Evolutionary conservation across 1,284 basidiomycete genomes (phyloP).

Genomic region (Microbotryum saponariae): DNA sequence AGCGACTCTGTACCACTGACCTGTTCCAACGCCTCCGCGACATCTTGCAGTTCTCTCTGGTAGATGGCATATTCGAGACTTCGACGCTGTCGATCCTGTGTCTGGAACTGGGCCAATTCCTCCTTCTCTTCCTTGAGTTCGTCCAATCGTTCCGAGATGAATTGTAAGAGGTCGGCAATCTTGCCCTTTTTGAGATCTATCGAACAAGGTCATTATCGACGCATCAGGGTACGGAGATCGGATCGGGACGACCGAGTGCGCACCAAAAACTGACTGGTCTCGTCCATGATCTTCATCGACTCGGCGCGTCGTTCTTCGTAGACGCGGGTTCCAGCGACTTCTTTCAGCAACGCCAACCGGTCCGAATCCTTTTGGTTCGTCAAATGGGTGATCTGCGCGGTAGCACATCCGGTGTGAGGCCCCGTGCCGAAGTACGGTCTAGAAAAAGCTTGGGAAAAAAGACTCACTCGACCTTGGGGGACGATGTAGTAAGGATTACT

Average conservation of each 20-base stretch:
- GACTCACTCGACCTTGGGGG: slow-evolving; percentile 85
- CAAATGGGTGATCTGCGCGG: slow-evolving; percentile 74
- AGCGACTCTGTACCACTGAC: slow-evolving; percentile 4
- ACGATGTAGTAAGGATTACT: slow-evolving; percentile 99
- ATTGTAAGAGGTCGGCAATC: slow-evolving; percentile 80
- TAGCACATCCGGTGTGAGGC: too few species aligned
- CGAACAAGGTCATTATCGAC: neutral
- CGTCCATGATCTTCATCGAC: slow-evolving; percentile 89
- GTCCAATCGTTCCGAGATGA: slow-evolving; percentile 78
- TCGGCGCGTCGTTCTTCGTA: slow-evolving; percentile 92
- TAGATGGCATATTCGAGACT: slow-evolving; percentile 94
- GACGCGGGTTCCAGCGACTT: slow-evolving; percentile 96
- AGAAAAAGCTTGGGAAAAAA: too few species aligned
- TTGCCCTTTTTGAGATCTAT: slow-evolving; percentile 76
- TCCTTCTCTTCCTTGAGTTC: slow-evolving; percentile 97
- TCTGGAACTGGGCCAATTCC: slow-evolving; percentile 79
- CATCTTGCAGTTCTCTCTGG: slow-evolving; percentile 82
- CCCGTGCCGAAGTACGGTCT: too few species aligned
- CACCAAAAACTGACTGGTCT: slow-evolving; percentile 53
- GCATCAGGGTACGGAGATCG: neutral
- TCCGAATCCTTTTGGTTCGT: slow-evolving; percentile 98
- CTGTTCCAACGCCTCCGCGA: slow-evolving; percentile 61
- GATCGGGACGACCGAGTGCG: neutral
- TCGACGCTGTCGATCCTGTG: slow-evolving; percentile 86
- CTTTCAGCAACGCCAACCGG: slow-evolving; percentile 84